Evolutionary conservation across 768 basidiomycete species (phyloP).

Genomic region (Naematelia encephala): DNA sequence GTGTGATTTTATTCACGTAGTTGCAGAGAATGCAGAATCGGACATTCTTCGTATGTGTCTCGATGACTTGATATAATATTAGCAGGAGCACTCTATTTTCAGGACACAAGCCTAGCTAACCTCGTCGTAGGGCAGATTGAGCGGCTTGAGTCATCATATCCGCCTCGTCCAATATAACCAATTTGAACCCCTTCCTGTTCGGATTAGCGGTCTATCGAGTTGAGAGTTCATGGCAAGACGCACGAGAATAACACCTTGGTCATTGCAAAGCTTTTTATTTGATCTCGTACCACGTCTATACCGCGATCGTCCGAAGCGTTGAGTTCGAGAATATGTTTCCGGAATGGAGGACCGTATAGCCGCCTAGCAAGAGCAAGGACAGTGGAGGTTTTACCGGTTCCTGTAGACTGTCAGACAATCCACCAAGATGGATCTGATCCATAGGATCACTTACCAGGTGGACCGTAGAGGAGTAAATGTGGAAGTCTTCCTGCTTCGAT

Average conservation of each 20-base stretch:
- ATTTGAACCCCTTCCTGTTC: constrained; percentile 85
- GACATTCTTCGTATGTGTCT: constrained; percentile 97
- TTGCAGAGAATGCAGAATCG: constrained; percentile 99
- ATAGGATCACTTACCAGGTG: constrained; percentile 62
- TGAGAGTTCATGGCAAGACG: constrained; percentile 13
- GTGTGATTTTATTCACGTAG: constrained; percentile 98
- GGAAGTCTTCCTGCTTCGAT: constrained; percentile 92
- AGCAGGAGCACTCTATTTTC: not conserved
- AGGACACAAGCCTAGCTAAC: constrained; percentile 35
- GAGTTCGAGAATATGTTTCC: constrained; percentile 91
- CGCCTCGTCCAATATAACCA: constrained; percentile 98
- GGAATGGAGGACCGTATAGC: constrained; percentile 81
- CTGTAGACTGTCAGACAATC: constrained; percentile 18
- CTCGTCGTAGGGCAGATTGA: constrained; percentile 88
- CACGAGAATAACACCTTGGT: constrained; percentile 71
- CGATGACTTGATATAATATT: constrained; percentile 63
- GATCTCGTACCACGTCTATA: constrained; percentile 96
- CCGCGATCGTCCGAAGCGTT: constrained; percentile 98
- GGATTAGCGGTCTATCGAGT: constrained; percentile 2
- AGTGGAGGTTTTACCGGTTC: constrained; percentile 94
- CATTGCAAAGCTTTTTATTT: constrained; percentile 97
- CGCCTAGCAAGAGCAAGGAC: constrained; percentile 91
- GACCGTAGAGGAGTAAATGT: constrained; percentile 94
- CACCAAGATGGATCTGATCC: not conserved
- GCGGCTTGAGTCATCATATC: constrained; percentile 99